A percentile compares a stretch with the other conserved stretches of the same genome.
Evolutionary conservation across 2,329 filamentous ascomycete genomes (phyloP).

Genomic region (Beauveria bassiana): DNA sequence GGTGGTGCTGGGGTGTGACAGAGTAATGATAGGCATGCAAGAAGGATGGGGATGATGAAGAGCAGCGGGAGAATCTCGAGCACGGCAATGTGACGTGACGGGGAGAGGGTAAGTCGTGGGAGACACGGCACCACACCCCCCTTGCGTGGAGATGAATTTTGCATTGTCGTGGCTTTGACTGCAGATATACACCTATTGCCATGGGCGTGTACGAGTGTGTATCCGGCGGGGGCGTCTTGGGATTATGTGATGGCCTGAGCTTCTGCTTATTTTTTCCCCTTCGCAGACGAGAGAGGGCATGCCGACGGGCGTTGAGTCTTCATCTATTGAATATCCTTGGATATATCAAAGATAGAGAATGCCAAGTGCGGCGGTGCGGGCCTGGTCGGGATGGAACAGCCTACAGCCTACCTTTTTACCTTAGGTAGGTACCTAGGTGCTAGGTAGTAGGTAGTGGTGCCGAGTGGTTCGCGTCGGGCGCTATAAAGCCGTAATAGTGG

Average conservation of each 20-base stretch:
- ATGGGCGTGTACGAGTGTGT: neutral
- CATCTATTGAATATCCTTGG: too few relatives aligned
- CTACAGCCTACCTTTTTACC: neutral
- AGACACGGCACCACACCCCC: neutral
- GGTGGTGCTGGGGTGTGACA: neutral
- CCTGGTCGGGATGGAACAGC: neutral
- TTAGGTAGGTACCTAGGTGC: too few relatives aligned
- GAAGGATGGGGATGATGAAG: neutral
- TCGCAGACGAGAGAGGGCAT: too few relatives aligned
- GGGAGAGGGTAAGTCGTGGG: neutral
- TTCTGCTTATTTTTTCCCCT: neutral
- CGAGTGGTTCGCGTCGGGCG: neutral
- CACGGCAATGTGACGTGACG: neutral
- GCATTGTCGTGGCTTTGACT: conserved; percentile 6
- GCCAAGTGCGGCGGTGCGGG: conserved; percentile 1
- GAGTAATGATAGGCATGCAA: neutral
- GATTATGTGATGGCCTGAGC: neutral
- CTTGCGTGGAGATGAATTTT: conserved; percentile 1
- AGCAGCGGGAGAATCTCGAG: neutral
- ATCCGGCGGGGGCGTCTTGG: neutral
- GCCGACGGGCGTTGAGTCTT: too few relatives aligned
- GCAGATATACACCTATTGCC: neutral
- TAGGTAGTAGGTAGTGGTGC: neutral
- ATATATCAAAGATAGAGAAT: neutral
- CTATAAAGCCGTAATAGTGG: neutral